These are phyloP conservation scores for Cryphonectria carpinicola DNA, from an alignment of 2,329 filamentous ascomycete genomes.

Conservation along the genomic window DNA sequence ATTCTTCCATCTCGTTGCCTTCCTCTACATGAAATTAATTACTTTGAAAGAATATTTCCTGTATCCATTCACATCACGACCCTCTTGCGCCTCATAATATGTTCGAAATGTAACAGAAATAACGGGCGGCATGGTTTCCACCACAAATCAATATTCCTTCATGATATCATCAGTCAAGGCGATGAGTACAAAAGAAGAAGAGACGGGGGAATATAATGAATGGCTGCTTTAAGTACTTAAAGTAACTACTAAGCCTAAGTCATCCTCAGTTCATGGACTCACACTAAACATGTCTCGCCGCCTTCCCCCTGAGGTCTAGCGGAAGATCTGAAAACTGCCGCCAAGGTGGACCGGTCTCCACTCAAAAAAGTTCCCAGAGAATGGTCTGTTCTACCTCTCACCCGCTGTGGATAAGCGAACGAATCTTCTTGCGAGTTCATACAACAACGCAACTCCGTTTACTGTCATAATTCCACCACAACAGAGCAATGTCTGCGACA, in stretches of 20 bases:
- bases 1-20: no score
- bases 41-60: no score
- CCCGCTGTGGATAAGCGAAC: not conserved
- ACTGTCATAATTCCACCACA: not conserved
- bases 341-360: not conserved
- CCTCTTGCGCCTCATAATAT: no score
- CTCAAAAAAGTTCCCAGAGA: conserved; percentile 4
- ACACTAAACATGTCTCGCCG: conserved; percentile 57
- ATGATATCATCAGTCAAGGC: conserved; percentile 15
- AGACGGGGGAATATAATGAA: conserved; percentile 70
- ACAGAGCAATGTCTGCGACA: conserved; percentile 17
- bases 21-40: no score
- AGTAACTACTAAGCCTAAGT: conserved; percentile 65
- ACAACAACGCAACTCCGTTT: not conserved
- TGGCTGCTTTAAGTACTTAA: conserved; percentile 61
- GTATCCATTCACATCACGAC: no score
- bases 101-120: no score
- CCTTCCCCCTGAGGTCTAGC: conserved; percentile 20
- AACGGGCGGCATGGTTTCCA: no score
- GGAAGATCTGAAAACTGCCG: not conserved
- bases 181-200: conserved; percentile 33
- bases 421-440: conserved; percentile 2
- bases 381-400: not conserved
- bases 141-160: conserved; percentile 9
- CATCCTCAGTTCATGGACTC: conserved; percentile 87